phyloP scores from a whole-genome alignment of 2,329 filamentous ascomycete species.

The Venturia nashicola region DNA sequence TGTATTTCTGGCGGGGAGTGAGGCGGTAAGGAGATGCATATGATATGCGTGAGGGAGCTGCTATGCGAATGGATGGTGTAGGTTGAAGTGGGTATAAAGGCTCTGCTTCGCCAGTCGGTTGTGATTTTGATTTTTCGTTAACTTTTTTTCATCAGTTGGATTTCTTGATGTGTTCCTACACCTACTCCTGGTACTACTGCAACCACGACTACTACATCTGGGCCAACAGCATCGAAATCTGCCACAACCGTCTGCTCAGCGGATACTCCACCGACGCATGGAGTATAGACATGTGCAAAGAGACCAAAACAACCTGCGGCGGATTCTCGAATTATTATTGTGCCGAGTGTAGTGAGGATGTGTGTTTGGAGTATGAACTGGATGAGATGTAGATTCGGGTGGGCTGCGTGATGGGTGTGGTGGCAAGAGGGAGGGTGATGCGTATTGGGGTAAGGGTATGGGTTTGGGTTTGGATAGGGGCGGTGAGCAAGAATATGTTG shows the following conservation, averaged over 20 bases:
- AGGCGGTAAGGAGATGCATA: not conserved
- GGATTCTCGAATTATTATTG: constrained; percentile 34
- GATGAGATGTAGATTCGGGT: constrained; percentile 19
- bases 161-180: constrained; percentile 31
- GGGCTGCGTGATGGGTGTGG: not conserved
- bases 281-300: constrained; percentile 36
- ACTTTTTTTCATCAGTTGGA: too few species aligned
- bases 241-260: constrained; percentile 30
- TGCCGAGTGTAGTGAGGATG: constrained; percentile 30
- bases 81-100: too few species aligned
- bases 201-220: constrained; percentile 37
- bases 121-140: too few species aligned
- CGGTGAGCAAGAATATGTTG: too few species aligned
- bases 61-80: too few species aligned
- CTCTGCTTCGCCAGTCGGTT: too few species aligned
- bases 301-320: constrained; percentile 27
- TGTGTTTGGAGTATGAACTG: constrained; percentile 29
- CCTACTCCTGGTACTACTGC: constrained; percentile 36
- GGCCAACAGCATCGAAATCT: constrained; percentile 33
- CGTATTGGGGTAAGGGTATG: too few species aligned
- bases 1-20: too few species aligned
- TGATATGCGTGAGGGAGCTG: not conserved
- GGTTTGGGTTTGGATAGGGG: not conserved
- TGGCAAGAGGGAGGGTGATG: not conserved
- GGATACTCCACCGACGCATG: constrained; percentile 36